phyloP scores from a whole-genome alignment of 352 stramenopile species.

The Peronospora destructor region DNA sequence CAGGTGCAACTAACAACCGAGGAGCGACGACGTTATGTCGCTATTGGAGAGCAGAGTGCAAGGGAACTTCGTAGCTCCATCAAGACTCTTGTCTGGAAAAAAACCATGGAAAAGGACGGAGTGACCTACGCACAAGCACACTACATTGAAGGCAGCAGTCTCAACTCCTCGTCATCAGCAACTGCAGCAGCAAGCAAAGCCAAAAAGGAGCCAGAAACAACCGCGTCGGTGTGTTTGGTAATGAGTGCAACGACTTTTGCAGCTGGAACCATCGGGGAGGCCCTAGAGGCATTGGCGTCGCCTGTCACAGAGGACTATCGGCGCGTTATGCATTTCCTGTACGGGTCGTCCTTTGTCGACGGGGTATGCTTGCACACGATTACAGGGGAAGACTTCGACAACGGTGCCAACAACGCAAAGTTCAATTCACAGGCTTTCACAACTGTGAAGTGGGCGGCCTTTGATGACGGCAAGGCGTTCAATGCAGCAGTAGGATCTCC shows the following conservation, averaged over 20 bases:
- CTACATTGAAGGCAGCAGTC: slow-evolving; percentile 35
- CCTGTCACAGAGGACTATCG: slow-evolving; percentile 64
- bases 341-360: slow-evolving; percentile 54
- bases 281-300: slow-evolving; percentile 56
- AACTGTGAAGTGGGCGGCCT: slow-evolving; percentile 73
- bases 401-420: background rate
- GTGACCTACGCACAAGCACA: slow-evolving; percentile 59
- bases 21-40: slow-evolving; percentile 41
- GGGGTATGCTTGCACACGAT: slow-evolving; percentile 54
- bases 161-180: slow-evolving; percentile 1
- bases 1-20: slow-evolving; percentile 40
- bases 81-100: slow-evolving; percentile 52
- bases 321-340: slow-evolving; percentile 55
- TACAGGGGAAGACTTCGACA: slow-evolving; percentile 9
- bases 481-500: slow-evolving; percentile 23
- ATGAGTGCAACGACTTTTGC: slow-evolving; percentile 54
- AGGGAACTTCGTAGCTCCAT: slow-evolving; percentile 36
- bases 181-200: slow-evolving; percentile 3
- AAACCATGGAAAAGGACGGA: slow-evolving; percentile 45
- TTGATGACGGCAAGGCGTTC: slow-evolving; percentile 38
- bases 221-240: slow-evolving; percentile 41
- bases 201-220: slow-evolving; percentile 4
- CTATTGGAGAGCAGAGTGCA: slow-evolving; percentile 37
- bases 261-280: slow-evolving; percentile 51
- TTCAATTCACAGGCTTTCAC: slow-evolving; percentile 43